Evolutionary conservation across 2,329 filamentous ascomycete species (phyloP), one percentile per base, ranked within the genome.

Genomic region (Apiospora aurea): DNA sequence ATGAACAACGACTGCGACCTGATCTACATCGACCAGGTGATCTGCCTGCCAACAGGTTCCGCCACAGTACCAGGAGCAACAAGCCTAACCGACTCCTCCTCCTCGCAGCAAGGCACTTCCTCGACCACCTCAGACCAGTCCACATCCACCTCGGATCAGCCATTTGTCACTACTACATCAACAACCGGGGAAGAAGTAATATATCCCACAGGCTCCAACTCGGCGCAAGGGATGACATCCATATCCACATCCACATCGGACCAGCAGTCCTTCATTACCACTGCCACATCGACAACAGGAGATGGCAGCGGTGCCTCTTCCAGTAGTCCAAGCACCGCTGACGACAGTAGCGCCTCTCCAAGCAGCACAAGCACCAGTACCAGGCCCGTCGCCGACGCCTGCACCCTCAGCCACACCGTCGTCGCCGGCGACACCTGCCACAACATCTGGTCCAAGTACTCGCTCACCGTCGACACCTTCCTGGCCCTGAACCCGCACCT

Each of bases 371-470:
- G 26, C 1, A 2, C 53, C n/a, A n/a, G 29, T 38, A 38, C 29
- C 4, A 64, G 18, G 2, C 0, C 57, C 8, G 11, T 6, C 8
- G 10, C 18, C 10, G 18, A 5, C 29, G 10, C n/a, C 18, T 64
- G 57, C 57, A 38, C 16, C 34, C 57, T 38, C 34, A n/a, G 7
- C 18, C 57, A 64, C 18, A 64, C 57, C 57, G 57, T 64, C 57
- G 34, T 41, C 3, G 18, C 57, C 57, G 57, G 57, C 34, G 57
- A 64, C 57, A 64, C 57, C 34, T 64, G 57, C 57, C 8, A 41
- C 57, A 34, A 41, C 34, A n/a, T 16, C 34, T 64, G 57, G 57
- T 6, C 10, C 34, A 64, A 64, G 34, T 64, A 64, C 57, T n/a
- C 21, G 10, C 57, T 64, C 8, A 14, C 57, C 34, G 18, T 24